These are phyloP conservation scores for Arabidopsis lyrata DNA, from an alignment of 441 rosid genomes.

Conservation along the genomic window DNA sequence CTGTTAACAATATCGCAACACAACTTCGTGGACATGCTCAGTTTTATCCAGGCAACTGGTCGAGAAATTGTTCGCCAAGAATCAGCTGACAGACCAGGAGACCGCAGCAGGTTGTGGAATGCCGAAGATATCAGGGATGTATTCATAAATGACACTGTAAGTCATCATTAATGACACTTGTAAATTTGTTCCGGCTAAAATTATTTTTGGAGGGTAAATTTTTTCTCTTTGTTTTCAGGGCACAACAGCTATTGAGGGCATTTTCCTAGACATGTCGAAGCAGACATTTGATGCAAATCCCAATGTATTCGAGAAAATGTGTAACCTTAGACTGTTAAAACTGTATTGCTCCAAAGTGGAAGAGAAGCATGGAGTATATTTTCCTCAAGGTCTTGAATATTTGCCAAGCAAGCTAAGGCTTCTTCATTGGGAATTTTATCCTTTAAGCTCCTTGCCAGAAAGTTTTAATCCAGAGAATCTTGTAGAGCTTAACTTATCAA, in stretches of 20 bases:
- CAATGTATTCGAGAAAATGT: constrained; percentile 31
- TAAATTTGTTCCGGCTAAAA: background rate
- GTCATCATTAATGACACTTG: background rate
- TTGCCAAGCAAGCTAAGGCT: constrained; percentile 44
- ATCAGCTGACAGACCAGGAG: constrained; percentile 38
- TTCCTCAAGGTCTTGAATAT: constrained; percentile 27
- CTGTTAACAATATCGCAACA: constrained; percentile 39
- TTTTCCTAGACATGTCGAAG: constrained; percentile 32
- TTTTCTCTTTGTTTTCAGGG: constrained; percentile 37
- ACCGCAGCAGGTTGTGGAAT: constrained; percentile 42
- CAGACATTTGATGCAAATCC: constrained; percentile 12
- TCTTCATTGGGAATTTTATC: constrained; percentile 45
- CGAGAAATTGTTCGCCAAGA: constrained; percentile 40
- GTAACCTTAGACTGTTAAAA: constrained; percentile 39
- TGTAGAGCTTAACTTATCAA: constrained; percentile 40
- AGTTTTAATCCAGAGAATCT: constrained; percentile 40
- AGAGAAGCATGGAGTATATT: background rate
- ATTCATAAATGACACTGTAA: constrained; percentile 24
- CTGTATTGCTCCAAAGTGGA: background rate
- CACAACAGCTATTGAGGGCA: constrained; percentile 41
- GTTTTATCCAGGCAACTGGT: constrained; percentile 48
- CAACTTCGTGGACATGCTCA: constrained; percentile 43
- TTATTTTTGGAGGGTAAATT: background rate
- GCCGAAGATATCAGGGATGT: background rate
- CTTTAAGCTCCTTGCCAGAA: constrained; percentile 40